These are phyloP conservation scores for Cucurbita argyrosperma DNA, from an alignment of 306 rosid species.

Conservation along the genomic window DNA sequence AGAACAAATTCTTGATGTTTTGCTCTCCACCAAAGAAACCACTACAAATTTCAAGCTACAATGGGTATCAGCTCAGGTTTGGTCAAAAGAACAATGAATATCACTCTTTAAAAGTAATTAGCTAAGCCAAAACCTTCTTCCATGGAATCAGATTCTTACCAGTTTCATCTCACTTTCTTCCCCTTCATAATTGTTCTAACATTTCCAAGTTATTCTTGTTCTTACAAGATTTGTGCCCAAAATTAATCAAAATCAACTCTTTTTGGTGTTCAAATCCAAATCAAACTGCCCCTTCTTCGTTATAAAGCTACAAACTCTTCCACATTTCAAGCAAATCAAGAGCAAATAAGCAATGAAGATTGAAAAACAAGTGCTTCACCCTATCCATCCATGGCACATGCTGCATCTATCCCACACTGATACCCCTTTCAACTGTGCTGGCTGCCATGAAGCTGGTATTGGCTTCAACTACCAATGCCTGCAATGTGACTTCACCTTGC, in stretches of 20 bases:
- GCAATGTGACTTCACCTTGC: slow-evolving; percentile 28
- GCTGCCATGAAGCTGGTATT: slow-evolving; percentile 45
- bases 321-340: background rate
- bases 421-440: slow-evolving; percentile 35
- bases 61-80: background rate
- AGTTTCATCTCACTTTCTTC: slow-evolving; percentile 5
- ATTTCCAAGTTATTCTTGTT: slow-evolving; percentile 20
- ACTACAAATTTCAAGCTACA: background rate
- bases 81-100: background rate
- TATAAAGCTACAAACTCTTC: background rate
- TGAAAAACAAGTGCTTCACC: slow-evolving; percentile 21
- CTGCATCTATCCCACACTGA: slow-evolving; percentile 29
- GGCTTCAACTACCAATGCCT: slow-evolving; percentile 37
- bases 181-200: slow-evolving; percentile 9
- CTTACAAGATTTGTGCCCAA: background rate
- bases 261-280: slow-evolving; percentile 1
- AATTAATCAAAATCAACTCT: background rate
- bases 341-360: background rate
- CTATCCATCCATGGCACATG: slow-evolving; percentile 30
- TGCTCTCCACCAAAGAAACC: background rate
- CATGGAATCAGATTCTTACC: slow-evolving; percentile 26
- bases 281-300: background rate
- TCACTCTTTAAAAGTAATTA: background rate
- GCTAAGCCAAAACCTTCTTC: slow-evolving; percentile 7
- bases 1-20: background rate